Base-by-base conservation (phyloP, 2,329 filamentous ascomycete genomes). In the Exserohilum rostratum region DNA sequence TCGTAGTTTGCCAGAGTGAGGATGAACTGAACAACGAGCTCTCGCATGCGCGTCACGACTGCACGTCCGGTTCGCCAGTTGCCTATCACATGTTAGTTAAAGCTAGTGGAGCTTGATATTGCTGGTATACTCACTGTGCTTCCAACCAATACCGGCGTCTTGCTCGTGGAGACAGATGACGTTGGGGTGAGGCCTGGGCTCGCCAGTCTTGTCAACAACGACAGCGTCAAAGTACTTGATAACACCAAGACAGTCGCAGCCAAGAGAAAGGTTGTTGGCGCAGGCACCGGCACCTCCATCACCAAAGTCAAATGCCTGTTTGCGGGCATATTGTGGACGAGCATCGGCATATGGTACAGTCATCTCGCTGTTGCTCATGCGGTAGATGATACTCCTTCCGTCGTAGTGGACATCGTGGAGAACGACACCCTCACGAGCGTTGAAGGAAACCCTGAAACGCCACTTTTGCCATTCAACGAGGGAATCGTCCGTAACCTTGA, bases 351-450 rank as follows among this genome's bases (percentile, higher is more conserved):
- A 90, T 0, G 86, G 86, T 0, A 89, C 86, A 4, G 79, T 78
- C 84, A 91, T 88, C 70, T 91, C 89, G 58, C 84, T 85, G 53
- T 89, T 80, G 57, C 84, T 85, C 27, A 91, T 72, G 1, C 88
- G 82, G 74, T 90, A 87, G 66, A 90, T 80, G 25, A 91, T 77
- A 37, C 83, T 85, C 15, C 87, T 81, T 31, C 82, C 82, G 61
- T 88, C 85, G 66, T 89, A 91, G 65, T 81, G 81, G 13, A 91
- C 76, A 61, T 91, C 87, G 88, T 91, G 87, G 3, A 91, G 78
- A 2, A 89, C 87, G 7, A 86, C 83, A 6, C 89, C 88, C 70
- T 91, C 74, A 11, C 74, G 68, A 10, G 71, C 68, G 40, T 75
- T 77, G 63, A 76, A 77, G 0, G 71, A 74, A 3, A 76, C 70